Evolutionary conservation across 768 basidiomycete genomes (phyloP), one percentile per base, ranked within the genome.

Genomic region (Wakefieldia striispora): DNA sequence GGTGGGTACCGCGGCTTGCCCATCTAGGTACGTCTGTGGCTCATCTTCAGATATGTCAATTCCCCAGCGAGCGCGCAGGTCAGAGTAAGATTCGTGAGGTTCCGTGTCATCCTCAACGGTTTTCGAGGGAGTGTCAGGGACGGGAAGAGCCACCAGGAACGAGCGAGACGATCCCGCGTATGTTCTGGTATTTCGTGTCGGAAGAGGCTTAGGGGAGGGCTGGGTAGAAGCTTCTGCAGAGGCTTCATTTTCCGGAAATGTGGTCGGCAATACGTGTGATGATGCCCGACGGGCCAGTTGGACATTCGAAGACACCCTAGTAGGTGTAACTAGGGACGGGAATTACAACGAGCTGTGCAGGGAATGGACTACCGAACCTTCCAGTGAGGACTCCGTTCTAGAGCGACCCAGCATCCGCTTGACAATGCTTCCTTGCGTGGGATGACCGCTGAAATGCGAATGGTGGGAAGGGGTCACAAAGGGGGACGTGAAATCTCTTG

Each of bases 141-240:
- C 64, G 11, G 84, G 80, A 10, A 90, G 65, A 16, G 81, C 70
- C 10, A 88, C 77, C 14, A 91, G 79, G 67, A 88, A 91, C 4
- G 89, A 91, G n/a, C 89, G 86, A 20, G 85, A 87, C 51, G 75
- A 75, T 20, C 86, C 86, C 3, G 85, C 83, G 59, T 91, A 91
- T 3, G 88, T 91, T 35, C 79, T 77, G 3, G 81, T 74, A 39
- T 74, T 71, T 14, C 71, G 66, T 24, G 54, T 50, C n/a, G 62
- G 58, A 23, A 62, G 51, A 10, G 58, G 29, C 21, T 62, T 54
- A 1, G 69, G 64, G 16, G 69, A 63, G 17, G 63, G 34, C 7
- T 57, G 61, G 10, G 46, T 63, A 49, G 39, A 67, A 50, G 21
- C 39, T 63, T 59, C 41, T 61, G 61, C 43, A 57, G 62, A 43